Percentiles rank a stretch among this genome's conserved stretches.
These are phyloP conservation scores for Potentilla sterilis DNA, from an alignment of 306 rosid species.

Conservation along the genomic window DNA sequence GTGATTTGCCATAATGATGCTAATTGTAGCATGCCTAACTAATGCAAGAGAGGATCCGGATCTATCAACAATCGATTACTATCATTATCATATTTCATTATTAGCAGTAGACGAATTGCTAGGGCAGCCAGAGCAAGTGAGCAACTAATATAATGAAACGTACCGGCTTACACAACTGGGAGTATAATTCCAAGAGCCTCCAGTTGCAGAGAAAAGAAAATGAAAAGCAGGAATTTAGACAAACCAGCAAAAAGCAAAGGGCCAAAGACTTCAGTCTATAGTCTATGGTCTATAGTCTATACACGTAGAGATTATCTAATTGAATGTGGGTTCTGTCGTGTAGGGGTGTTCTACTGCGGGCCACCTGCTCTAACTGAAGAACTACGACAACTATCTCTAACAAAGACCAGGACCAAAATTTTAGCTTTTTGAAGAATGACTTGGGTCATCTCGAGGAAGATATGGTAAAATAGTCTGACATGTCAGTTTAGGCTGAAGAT, in stretches of 20 bases:
- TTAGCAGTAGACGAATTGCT: background rate
- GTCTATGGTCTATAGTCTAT: too few relatives aligned
- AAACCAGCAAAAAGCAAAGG: too few relatives aligned
- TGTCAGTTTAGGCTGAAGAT: slow-evolving; percentile 20
- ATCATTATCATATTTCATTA: background rate
- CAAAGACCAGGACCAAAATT: too few relatives aligned
- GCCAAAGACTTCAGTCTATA: too few relatives aligned
- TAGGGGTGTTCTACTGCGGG: slow-evolving; percentile 77
- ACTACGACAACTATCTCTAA: slow-evolving; percentile 45
- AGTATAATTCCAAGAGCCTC: background rate
- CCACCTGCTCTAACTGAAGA: slow-evolving; percentile 30
- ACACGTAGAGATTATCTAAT: too few relatives aligned
- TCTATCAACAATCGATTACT: background rate
- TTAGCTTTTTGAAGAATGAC: background rate
- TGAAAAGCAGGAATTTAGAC: too few relatives aligned
- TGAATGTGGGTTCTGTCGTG: too few relatives aligned
- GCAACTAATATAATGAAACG: background rate
- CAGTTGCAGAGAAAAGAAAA: background rate
- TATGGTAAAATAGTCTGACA: background rate
- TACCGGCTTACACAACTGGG: background rate
- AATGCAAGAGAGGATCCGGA: background rate
- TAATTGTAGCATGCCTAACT: background rate
- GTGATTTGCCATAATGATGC: background rate
- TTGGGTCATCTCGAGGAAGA: background rate
- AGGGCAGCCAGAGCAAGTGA: background rate